These are phyloP conservation scores for Davidsoniella australis DNA, from an alignment of 2,329 filamentous ascomycete species.

Conservation along the genomic window DNA sequence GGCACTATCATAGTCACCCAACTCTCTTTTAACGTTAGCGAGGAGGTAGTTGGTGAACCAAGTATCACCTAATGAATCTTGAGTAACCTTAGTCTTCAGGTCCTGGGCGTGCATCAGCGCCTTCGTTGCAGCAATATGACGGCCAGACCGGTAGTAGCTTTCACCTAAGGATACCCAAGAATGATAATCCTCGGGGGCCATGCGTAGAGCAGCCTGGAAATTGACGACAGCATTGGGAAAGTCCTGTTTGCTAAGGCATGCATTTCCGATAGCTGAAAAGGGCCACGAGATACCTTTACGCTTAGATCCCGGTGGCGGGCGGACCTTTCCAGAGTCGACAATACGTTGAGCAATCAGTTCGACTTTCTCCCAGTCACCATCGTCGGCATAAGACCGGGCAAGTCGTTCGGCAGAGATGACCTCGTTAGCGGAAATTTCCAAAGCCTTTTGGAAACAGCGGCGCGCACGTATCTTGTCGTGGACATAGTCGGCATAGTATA, in stretches of 20 bases:
- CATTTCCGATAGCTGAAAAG: constrained; percentile 80
- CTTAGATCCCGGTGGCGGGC: constrained; percentile 81
- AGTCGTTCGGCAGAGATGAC: constrained; percentile 75
- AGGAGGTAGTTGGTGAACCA: constrained; percentile 98
- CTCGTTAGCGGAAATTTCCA: constrained; percentile 79
- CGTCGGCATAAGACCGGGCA: constrained; percentile 70
- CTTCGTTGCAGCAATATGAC: constrained; percentile 85
- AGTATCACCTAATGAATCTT: constrained; percentile 39
- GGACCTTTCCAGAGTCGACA: constrained; percentile 85
- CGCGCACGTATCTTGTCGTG: constrained; percentile 73
- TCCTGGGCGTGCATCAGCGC: constrained; percentile 74
- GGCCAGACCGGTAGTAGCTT: constrained; percentile 84
- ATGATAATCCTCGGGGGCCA: constrained; percentile 75
- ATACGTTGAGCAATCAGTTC: constrained; percentile 82
- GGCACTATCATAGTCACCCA: constrained; percentile 77
- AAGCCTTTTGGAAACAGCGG: constrained; percentile 91
- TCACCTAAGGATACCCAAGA: constrained; percentile 95
- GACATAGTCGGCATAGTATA: constrained; percentile 82
- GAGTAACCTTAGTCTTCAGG: constrained; percentile 41
- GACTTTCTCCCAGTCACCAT: constrained; percentile 90
- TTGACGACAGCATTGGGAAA: constrained; percentile 78
- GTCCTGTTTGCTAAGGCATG: constrained; percentile 86
- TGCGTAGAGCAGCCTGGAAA: constrained; percentile 75
- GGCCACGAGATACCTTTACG: constrained; percentile 91
- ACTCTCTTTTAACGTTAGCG: constrained; percentile 80